Conservation (phyloP, 2,329 filamentous ascomycete species). For the Aspergillus hiratsukae region DNA sequence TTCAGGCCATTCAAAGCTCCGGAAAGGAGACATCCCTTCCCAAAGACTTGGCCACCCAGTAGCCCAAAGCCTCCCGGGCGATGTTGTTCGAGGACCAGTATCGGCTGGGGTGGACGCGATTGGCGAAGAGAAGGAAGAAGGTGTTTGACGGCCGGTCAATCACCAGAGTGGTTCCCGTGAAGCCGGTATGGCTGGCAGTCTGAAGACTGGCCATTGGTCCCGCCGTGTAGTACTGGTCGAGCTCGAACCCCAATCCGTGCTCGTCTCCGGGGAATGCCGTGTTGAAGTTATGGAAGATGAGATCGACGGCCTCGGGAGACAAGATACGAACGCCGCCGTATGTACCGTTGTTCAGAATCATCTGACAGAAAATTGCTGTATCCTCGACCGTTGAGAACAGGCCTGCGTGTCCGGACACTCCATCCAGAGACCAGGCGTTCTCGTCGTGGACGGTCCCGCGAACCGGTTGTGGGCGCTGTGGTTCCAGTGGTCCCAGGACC, state of each 20-base stretch:
- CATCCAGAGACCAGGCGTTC: constrained; percentile 32
- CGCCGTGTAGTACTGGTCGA: constrained; percentile 30
- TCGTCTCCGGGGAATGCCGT: constrained; percentile 21
- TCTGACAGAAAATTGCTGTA: constrained; percentile 31
- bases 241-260: constrained; percentile 30
- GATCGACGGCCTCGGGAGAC: constrained; percentile 23
- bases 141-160: constrained; percentile 21
- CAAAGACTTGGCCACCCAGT: constrained; percentile 19
- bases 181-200: constrained; percentile 24
- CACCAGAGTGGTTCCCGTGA: constrained; percentile 23
- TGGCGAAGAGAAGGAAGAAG: constrained; percentile 22
- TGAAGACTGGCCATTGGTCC: constrained; percentile 24
- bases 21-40: constrained; percentile 18
- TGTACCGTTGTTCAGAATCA: constrained; percentile 37
- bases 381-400: constrained; percentile 32
- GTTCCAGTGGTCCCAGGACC: constrained; percentile 26
- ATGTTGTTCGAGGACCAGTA: constrained; percentile 19
- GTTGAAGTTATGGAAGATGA: constrained; percentile 34
- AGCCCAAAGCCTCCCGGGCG: constrained; percentile 18
- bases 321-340: constrained; percentile 28
- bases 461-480: constrained; percentile 34
- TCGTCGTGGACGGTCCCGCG: constrained; percentile 38
- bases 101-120: constrained; percentile 22
- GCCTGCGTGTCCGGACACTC: constrained; percentile 35
- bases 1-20: not conserved